Conservation (phyloP, 2,329 filamentous ascomycete species). For the Ophidiomyces ophidiicola region DNA sequence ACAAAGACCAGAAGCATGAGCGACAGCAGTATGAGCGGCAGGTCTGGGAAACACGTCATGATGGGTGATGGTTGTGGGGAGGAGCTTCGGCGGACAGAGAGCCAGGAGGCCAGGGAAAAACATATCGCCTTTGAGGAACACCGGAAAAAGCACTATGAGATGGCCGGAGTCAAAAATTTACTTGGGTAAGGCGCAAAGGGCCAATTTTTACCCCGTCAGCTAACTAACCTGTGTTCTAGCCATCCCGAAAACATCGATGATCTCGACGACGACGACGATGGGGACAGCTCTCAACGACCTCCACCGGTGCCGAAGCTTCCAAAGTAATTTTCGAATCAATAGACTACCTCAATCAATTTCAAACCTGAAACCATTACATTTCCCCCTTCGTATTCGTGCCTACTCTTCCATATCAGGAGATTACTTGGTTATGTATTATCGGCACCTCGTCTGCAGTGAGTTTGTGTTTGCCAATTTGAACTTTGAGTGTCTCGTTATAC, state of each 20-base stretch:
- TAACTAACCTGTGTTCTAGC: constrained; percentile 17
- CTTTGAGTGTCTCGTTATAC: no score
- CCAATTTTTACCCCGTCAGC: not conserved
- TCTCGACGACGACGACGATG: constrained; percentile 44
- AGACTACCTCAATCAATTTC: constrained; percentile 1
- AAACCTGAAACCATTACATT: no score
- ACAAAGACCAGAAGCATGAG: constrained; percentile 32
- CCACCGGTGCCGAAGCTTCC: constrained; percentile 27
- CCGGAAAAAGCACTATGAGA: constrained; percentile 96
- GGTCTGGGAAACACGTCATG: constrained; percentile 63
- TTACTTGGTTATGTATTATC: no score
- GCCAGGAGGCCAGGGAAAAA: constrained; percentile 69
- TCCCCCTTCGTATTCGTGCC: no score
- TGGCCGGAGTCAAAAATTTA: constrained; percentile 82
- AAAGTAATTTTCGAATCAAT: constrained; percentile 12
- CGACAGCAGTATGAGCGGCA: constrained; percentile 25
- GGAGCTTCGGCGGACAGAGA: constrained; percentile 41
- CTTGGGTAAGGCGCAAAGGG: constrained; percentile 50
- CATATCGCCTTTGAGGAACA: constrained; percentile 82
- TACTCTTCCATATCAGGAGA: no score
- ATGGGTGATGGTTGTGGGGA: constrained; percentile 45
- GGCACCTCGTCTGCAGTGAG: no score
- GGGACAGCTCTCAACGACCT: constrained; percentile 16
- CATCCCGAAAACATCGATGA: constrained; percentile 56
- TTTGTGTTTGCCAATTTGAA: no score